Conservation (phyloP, 169 alveolate genomes). For the Cryptosporidium bovis region DNA sequence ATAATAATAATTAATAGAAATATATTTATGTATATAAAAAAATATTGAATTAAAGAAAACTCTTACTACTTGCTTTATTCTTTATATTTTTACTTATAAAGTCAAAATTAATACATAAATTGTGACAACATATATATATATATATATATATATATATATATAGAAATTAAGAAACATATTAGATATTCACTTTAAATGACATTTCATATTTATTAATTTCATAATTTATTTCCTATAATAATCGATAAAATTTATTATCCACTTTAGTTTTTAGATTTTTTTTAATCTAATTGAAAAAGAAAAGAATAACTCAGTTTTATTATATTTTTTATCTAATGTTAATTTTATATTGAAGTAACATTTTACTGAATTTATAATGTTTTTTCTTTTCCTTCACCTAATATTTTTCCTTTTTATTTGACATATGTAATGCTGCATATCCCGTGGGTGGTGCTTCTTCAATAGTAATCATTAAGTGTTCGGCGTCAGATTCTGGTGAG, state of each 20-base stretch:
- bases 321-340: not conserved
- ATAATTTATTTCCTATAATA: no score
- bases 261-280: not conserved
- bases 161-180: no score
- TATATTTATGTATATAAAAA: no score
- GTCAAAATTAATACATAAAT: no score
- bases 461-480: slow-evolving; percentile 55
- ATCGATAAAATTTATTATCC: not conserved
- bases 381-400: not conserved
- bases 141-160: no score
- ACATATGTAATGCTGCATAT: slow-evolving; percentile 67
- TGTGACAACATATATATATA: no score
- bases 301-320: not conserved
- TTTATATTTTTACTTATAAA: no score
- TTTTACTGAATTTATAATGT: not conserved
- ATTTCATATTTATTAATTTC: no score
- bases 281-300: not conserved
- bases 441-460: slow-evolving; percentile 71
- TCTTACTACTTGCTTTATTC: no score
- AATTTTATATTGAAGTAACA: not conserved
- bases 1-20: not conserved
- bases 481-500: slow-evolving; percentile 55
- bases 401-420: no score
- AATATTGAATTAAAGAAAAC: no score
- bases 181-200: no score